Base-by-base conservation (phyloP, 768 basidiomycete genomes). In the Lactifluus subvellereus region DNA sequence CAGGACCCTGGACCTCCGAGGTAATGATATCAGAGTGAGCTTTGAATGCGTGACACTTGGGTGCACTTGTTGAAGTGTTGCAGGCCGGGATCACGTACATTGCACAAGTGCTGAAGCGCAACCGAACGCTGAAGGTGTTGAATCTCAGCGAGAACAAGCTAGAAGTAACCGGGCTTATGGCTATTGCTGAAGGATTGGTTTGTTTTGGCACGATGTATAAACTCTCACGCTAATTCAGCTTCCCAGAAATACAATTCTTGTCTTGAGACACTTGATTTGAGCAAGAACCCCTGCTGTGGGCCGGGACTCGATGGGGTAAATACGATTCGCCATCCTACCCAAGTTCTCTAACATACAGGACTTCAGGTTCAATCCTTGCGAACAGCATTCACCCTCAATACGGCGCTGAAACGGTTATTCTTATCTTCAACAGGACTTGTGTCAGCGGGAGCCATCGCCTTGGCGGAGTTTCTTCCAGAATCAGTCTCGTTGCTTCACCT, bases 401-500 rank as follows among this genome's bases (percentile, higher is more conserved):
- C 85, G 0, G 86, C 91, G 0, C 82, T 99, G 38, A 98, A 96
- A 70, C 86, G 97, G 1, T 77, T 99, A 49, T 98, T 97, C 77
- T 82, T 98, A 22, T 89, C 92, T 7, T 84, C 87, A 3, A 97
- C 95, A 0, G 77, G 79, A 4, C 82, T 98, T 70, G 83, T 84
- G 0, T 89, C 91, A 0, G 78, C 86, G 0, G 94, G 94, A 1
- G 95, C 96, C 0, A 98, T 98, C 66, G 89, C 93, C 0, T 82
- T 98, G 2, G 97, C 96, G 2, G 96, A 98, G 73, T 98, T 97
- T 77, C 83, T 98, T 0, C 94, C 95, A 0, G 95, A 98, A 72
- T 87, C 91, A 0, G 82, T 80, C 18, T 89, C 88, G 0, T 79
- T 99, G 5, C 79, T 98, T 0, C 95, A 98, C 73, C 85, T 99